A percentile compares a stretch with the other conserved stretches of the same genome.
Evolutionary conservation across 257 asterid species (phyloP).

Genomic region (Salvia hispanica): DNA sequence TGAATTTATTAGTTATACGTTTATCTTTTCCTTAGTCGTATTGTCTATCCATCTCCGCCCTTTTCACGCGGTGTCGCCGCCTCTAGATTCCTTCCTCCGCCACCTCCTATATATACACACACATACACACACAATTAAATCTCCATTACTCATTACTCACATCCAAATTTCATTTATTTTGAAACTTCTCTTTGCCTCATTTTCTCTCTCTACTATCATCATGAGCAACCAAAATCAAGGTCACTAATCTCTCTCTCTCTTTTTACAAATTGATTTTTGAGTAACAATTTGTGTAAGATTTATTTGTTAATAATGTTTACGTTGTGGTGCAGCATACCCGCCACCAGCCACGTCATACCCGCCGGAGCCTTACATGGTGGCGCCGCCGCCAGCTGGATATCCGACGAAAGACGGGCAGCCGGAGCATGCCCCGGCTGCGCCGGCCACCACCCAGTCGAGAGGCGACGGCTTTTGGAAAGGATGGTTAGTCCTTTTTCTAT

Average conservation of each 20-base stretch:
- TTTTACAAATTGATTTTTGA: background rate
- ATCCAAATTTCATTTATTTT: background rate
- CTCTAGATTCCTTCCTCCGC: slow-evolving; percentile 29
- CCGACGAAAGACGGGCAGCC: slow-evolving; percentile 45
- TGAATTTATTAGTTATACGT: too few species aligned
- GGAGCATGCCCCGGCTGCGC: slow-evolving; percentile 27
- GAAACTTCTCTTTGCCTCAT: background rate
- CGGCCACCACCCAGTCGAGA: slow-evolving; percentile 43
- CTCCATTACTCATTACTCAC: background rate
- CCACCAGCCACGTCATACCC: slow-evolving; percentile 40
- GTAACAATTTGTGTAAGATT: background rate
- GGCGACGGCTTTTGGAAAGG: slow-evolving; percentile 71
- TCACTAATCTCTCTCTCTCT: background rate
- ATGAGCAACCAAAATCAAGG: slow-evolving; percentile 44
- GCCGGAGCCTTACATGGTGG: slow-evolving; percentile 39
- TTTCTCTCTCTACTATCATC: slow-evolving; percentile 23
- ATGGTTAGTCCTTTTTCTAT: slow-evolving; percentile 38
- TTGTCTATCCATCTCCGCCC: slow-evolving; percentile 30
- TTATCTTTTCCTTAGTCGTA: slow-evolving; percentile 4
- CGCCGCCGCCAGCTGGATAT: slow-evolving; percentile 54
- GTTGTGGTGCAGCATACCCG: slow-evolving; percentile 34
- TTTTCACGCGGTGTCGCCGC: slow-evolving; percentile 47
- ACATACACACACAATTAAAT: background rate
- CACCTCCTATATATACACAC: background rate
- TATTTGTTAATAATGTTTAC: background rate